Percentiles rank a stretch among this genome's conserved stretches.
These are phyloP conservation scores for Neophaeococcomyces aloes DNA, from an alignment of 2,329 filamentous ascomycete species.

Conservation along the genomic window DNA sequence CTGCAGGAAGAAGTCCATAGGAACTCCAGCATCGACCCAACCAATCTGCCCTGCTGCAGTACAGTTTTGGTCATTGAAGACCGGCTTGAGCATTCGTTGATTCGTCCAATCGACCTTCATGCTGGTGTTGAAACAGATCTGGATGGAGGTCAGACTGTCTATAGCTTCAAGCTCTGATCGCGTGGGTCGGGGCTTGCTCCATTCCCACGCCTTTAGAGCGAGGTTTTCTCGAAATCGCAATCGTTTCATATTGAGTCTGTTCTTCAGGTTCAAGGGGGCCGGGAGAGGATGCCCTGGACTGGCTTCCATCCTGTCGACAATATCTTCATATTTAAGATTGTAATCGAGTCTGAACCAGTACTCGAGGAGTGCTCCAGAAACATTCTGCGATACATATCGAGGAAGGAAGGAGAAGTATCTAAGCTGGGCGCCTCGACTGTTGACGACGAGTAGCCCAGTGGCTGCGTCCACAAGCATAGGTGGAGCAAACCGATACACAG, in stretches of 20 bases:
- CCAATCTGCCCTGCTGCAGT: neutral
- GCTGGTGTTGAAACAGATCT: slow-evolving; percentile 15
- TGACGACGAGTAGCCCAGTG: slow-evolving; percentile 1
- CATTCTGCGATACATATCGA: slow-evolving; percentile 12
- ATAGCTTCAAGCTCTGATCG: slow-evolving; percentile 11
- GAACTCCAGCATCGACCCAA: slow-evolving; percentile 6
- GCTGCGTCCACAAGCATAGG: neutral
- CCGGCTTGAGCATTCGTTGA: slow-evolving; percentile 12
- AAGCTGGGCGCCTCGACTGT: slow-evolving; percentile 9
- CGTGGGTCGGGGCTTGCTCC: slow-evolving; percentile 4
- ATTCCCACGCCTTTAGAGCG: slow-evolving; percentile 1
- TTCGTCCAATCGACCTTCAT: slow-evolving; percentile 14
- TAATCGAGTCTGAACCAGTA: slow-evolving; percentile 15
- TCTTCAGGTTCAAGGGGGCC: neutral
- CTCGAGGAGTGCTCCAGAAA: slow-evolving; percentile 14
- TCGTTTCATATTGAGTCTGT: slow-evolving; percentile 12
- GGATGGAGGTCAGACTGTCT: slow-evolving; percentile 7
- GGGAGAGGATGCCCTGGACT: neutral
- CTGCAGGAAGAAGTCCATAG: slow-evolving; percentile 11
- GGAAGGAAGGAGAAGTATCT: slow-evolving; percentile 16
- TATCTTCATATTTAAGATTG: slow-evolving; percentile 13
- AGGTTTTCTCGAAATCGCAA: slow-evolving; percentile 10
- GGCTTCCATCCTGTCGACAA: slow-evolving; percentile 10
- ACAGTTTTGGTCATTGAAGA: slow-evolving; percentile 6
- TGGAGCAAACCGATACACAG: neutral